These are phyloP conservation scores for Mycena rebaudengoi DNA, from an alignment of 768 basidiomycete species.

Conservation along the genomic window DNA sequence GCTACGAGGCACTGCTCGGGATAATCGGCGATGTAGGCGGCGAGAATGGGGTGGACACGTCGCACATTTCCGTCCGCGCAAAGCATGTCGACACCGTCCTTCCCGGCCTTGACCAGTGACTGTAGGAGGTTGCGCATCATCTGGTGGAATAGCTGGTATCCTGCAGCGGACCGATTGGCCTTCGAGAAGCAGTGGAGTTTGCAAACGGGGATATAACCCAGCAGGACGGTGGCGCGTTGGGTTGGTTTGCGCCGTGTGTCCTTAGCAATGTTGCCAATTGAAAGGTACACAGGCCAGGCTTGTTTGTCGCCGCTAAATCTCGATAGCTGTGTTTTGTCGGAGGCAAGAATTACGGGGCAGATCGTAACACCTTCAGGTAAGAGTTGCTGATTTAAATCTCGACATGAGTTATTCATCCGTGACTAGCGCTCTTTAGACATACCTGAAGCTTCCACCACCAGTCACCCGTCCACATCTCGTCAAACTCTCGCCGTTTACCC, in stretches of 20 bases:
- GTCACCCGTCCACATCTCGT: conserved; percentile 40
- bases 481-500: conserved; percentile 15
- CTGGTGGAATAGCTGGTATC: conserved; percentile 43
- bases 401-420: background rate
- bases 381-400: conserved; percentile 20
- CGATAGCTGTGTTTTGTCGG: conserved; percentile 45
- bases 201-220: conserved; percentile 45
- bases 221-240: conserved; percentile 34
- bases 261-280: conserved; percentile 42
- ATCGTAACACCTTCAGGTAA: conserved; percentile 25
- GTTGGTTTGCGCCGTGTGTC: conserved; percentile 32
- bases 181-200: conserved; percentile 38
- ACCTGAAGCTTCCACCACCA: conserved; percentile 47
- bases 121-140: conserved; percentile 37
- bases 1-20: conserved; percentile 16
- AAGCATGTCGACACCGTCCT: conserved; percentile 25
- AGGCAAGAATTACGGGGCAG: conserved; percentile 42
- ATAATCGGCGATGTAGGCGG: conserved; percentile 21
- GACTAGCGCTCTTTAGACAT: background rate
- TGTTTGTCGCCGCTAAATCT: conserved; percentile 40
- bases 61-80: conserved; percentile 11
- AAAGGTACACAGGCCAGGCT: conserved; percentile 46
- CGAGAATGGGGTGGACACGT: conserved; percentile 15
- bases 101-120: conserved; percentile 27
- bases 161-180: conserved; percentile 18